Evolutionary conservation across 2,329 filamentous ascomycete genomes (phyloP).

Genomic region (Magnaporthiopsis rhizophila): DNA sequence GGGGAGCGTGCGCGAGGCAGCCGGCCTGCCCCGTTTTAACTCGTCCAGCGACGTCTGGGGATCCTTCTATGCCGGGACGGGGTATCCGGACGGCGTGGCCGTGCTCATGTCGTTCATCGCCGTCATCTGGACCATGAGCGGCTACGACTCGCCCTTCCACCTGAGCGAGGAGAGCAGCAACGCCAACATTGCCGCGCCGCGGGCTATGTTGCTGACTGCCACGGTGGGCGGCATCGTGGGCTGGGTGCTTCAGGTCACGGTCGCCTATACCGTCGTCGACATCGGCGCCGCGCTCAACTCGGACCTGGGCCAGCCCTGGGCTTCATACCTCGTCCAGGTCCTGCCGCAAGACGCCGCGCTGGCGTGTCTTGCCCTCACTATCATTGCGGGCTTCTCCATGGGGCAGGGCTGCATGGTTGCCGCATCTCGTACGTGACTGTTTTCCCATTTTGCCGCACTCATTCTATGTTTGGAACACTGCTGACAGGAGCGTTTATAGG

Average conservation of each 20-base stretch:
- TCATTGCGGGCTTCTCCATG: slow-evolving; percentile 57
- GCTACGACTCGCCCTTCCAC: slow-evolving; percentile 49
- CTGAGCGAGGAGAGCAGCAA: slow-evolving; percentile 50
- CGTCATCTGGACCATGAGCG: slow-evolving; percentile 53
- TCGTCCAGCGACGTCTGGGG: slow-evolving; percentile 33
- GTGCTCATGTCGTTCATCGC: slow-evolving; percentile 65
- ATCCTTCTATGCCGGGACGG: slow-evolving; percentile 42
- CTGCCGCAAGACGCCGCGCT: slow-evolving; percentile 57
- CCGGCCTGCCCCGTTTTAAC: slow-evolving; percentile 38
- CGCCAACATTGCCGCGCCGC: slow-evolving; percentile 47
- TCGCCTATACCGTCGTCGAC: slow-evolving; percentile 52
- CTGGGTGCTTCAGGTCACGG: slow-evolving; percentile 48
- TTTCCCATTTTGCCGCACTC: slow-evolving; percentile 56
- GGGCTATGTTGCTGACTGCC: slow-evolving; percentile 49
- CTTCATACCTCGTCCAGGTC: slow-evolving; percentile 53
- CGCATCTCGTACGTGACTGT: slow-evolving; percentile 44
- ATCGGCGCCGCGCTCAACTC: slow-evolving; percentile 37
- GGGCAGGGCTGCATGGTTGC: slow-evolving; percentile 65
- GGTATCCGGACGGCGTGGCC: slow-evolving; percentile 47
- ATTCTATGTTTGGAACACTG: slow-evolving; percentile 36
- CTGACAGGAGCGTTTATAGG: slow-evolving; percentile 46
- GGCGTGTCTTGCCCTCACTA: slow-evolving; percentile 61
- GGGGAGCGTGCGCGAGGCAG: slow-evolving; percentile 44
- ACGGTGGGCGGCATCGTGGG: slow-evolving; percentile 47
- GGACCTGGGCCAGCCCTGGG: slow-evolving; percentile 41